Conservation (phyloP, 148 eudicot species). For the Rhododendron griersonianum region DNA sequence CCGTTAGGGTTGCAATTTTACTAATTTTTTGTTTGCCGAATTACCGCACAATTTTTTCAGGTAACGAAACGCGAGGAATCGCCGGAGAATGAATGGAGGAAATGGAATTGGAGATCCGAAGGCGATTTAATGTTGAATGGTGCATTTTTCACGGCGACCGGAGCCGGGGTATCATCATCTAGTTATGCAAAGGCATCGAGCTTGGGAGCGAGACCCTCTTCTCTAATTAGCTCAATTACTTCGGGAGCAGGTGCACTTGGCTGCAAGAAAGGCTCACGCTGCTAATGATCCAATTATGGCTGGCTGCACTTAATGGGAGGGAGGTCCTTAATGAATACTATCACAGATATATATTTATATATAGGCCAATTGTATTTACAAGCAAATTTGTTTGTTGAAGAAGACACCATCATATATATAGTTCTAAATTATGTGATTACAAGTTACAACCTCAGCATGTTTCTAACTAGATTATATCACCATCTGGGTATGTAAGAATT, state of each 20-base stretch:
- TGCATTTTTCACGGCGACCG: constrained; percentile 53
- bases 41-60: constrained; percentile 12
- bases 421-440: not conserved
- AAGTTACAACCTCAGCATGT: constrained; percentile 15
- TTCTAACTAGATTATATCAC: not conserved
- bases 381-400: not conserved
- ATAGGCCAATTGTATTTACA: constrained; percentile 4
- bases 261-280: constrained; percentile 47
- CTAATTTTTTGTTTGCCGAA: not conserved
- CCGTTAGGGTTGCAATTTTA: too few species aligned
- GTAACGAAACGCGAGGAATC: constrained; percentile 60
- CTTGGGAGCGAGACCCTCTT: constrained; percentile 52
- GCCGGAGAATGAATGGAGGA: constrained; percentile 40
- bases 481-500: not conserved
- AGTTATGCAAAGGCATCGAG: constrained; percentile 64
- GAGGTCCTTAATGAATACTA: not conserved
- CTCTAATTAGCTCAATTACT: constrained; percentile 48
- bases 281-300: constrained; percentile 25
- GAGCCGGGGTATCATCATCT: constrained; percentile 31
- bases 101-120: constrained; percentile 74
- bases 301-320: not conserved
- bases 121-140: constrained; percentile 60
- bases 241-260: constrained; percentile 43
- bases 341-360: not conserved
- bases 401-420: not conserved